These are phyloP conservation scores for Verruconis gallopava DNA, from an alignment of 2,329 filamentous ascomycete species.

Conservation along the genomic window DNA sequence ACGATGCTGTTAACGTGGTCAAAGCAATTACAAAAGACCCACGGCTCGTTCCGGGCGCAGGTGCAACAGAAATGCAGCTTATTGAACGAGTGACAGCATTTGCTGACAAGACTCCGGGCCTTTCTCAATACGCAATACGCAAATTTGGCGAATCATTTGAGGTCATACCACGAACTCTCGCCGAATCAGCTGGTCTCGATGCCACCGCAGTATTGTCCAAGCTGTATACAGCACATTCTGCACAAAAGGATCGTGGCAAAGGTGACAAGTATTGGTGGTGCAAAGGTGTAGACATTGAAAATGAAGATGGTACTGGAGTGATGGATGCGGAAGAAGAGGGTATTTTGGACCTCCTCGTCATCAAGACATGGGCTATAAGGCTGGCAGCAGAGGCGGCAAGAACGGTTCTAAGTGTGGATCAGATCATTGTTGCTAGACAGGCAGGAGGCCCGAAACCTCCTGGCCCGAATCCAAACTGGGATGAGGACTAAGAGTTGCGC, in stretches of 20 bases:
- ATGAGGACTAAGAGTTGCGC: conserved; percentile 39
- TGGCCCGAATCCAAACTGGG: conserved; percentile 74
- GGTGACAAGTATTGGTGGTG: conserved; percentile 67
- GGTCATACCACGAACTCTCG: conserved; percentile 84
- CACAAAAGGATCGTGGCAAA: conserved; percentile 25
- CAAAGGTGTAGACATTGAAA: conserved; percentile 90
- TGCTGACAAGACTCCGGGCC: conserved; percentile 82
- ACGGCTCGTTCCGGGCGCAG: conserved; percentile 82
- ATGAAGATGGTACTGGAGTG: conserved; percentile 65
- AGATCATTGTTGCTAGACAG: conserved; percentile 97
- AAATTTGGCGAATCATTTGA: conserved; percentile 98
- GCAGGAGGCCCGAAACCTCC: conserved; percentile 95
- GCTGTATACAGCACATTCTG: conserved; percentile 82
- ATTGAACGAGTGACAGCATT: conserved; percentile 83
- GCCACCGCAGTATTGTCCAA: conserved; percentile 92
- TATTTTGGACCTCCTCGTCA: conserved; percentile 81
- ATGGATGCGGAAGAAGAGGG: conserved; percentile 78
- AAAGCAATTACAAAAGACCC: conserved; percentile 95
- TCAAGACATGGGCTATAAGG: conserved; percentile 95
- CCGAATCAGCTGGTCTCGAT: conserved; percentile 89
- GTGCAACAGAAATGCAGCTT: conserved; percentile 87
- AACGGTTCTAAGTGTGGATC: conserved; percentile 90
- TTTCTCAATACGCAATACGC: conserved; percentile 92
- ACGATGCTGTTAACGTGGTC: conserved; percentile 96
- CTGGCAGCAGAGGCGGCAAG: conserved; percentile 88